Base-by-base conservation (phyloP, 768 basidiomycete species). In the Lactifluus pinguis region DNA sequence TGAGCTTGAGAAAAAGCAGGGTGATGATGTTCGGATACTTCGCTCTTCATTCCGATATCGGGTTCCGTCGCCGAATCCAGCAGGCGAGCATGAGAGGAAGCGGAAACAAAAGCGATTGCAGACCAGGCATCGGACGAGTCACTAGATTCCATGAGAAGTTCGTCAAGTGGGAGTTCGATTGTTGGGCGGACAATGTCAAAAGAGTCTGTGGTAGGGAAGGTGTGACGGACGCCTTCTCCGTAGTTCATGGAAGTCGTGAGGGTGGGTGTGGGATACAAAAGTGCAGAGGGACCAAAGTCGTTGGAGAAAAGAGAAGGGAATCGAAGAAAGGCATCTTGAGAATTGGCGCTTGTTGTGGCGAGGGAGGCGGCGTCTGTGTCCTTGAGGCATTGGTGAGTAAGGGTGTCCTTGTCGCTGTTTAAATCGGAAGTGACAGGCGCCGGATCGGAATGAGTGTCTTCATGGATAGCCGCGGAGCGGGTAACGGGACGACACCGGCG, bases 141-240 rank as follows among this genome's bases (percentile, higher is more conserved):
- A 30, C 49, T 53, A 39, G 67, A 57, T 61, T 71, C 83, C 67
- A 79, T 77, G 61, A 92, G 80, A 60, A 92, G 78, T 63, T 93
- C 89, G 65, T 93, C 89, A n/a, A 92, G 80, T 5, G 87, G 85
- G 30, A 92, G 82, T 69, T 92, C 89, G 68, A 92, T 91, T 47
- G 91, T 92, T 0, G 89, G 91, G 11, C 89, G 83, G 21, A 73
- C 70, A 63, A 92, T 83, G 71, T 79, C 79, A 68, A 89, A 80
- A 38, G 77, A 74, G 59, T 83, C 79, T 25, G 80, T 75, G 59
- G 70, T 69, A 19, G 75, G 72, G 63, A 76, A 73, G 60, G 75
- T 62, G 58, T 66, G 69, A 68, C 74, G 80, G 67, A 84, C 76
- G 51, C 84, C 88, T 73, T 91, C 89, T 56, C 87, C 89, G 71